These are phyloP conservation scores for Penicillium sp. DNA, from an alignment of 2,329 filamentous ascomycete genomes.

Conservation along the genomic window DNA sequence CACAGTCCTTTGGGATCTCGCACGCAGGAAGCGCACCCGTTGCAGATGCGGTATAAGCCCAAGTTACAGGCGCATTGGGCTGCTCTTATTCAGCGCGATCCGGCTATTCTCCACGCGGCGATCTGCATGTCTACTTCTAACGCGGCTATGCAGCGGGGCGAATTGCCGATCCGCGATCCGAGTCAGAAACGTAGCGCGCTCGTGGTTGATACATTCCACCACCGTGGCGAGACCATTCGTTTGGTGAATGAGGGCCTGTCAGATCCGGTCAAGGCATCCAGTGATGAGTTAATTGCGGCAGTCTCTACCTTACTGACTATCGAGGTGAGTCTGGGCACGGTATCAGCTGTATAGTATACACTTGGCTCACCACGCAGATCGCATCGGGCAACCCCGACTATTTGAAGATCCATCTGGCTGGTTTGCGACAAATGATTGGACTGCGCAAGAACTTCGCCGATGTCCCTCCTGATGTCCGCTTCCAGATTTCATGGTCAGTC, in stretches of 20 bases:
- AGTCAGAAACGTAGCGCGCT: conserved; percentile 29
- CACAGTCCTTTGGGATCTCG: conserved; percentile 34
- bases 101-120: conserved; percentile 34
- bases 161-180: conserved; percentile 33
- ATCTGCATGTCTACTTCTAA: conserved; percentile 39
- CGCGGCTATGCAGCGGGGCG: conserved; percentile 30
- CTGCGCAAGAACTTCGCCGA: conserved; percentile 37
- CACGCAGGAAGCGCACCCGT: conserved; percentile 35
- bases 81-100: conserved; percentile 33
- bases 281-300: conserved; percentile 38
- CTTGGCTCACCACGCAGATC: conserved; percentile 24
- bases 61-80: conserved; percentile 36
- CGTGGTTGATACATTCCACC: conserved; percentile 36
- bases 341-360: not conserved
- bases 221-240: conserved; percentile 38
- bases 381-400: conserved; percentile 38
- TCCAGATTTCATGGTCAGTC: conserved; percentile 38
- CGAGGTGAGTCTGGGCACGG: conserved; percentile 27
- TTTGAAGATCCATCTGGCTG: conserved; percentile 38
- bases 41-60: conserved; percentile 32
- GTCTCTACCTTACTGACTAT: conserved; percentile 39
- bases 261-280: conserved; percentile 35
- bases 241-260: conserved; percentile 38
- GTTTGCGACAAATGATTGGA: conserved; percentile 37
- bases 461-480: conserved; percentile 35